Base-by-base conservation (phyloP, 805 yeast species). In the Debaryomyces tyrocola region DNA sequence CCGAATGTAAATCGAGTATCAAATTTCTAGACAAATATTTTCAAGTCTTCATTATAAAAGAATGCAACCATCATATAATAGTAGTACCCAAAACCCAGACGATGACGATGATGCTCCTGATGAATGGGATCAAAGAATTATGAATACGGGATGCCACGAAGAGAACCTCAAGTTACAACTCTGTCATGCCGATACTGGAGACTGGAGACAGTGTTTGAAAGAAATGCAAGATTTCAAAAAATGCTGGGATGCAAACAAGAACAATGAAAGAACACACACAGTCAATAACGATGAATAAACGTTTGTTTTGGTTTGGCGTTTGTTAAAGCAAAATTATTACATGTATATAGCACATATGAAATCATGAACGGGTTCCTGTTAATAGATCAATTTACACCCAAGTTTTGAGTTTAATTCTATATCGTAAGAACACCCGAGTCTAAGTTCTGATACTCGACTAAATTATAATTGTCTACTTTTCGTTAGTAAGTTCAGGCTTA, bases 191-290 rank as follows among this genome's bases (percentile, higher is more conserved):
- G 78, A 73, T 51, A 69, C 62, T 6, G 77, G 77, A 4, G 78
- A 73, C 49, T 73, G 78, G 78, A 59, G 78, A 44, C 50, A 62
- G 44, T 65, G 70, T 46, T 47, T 59, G n/a, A 57, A 58, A 29
- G 73, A 77, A 60, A 77, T 81, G 86, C 67, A 69, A 29, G 79
- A 76, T 12, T 84, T 85, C 58, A 74, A 77, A 44, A 69, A 76
- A 45, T 85, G 91, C 65, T 85, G 90, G 90, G 76, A 67, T 7
- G 56, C 49, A 12, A 71, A 82, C 58, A 78, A 79, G 35, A 84
- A 85, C 53, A 69, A 79, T 55, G 69, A 70, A 44, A 70, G 90
- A 60, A 70, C 75, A 1, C 41, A 43, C 6, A 72, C 77, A 2
- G 75, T 71, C 3, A 54, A 72, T 46, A 70, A 64, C 39, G 49